These are phyloP conservation scores for Rhizopogon vesiculosus DNA, from an alignment of 768 basidiomycete genomes.

Conservation along the genomic window DNA sequence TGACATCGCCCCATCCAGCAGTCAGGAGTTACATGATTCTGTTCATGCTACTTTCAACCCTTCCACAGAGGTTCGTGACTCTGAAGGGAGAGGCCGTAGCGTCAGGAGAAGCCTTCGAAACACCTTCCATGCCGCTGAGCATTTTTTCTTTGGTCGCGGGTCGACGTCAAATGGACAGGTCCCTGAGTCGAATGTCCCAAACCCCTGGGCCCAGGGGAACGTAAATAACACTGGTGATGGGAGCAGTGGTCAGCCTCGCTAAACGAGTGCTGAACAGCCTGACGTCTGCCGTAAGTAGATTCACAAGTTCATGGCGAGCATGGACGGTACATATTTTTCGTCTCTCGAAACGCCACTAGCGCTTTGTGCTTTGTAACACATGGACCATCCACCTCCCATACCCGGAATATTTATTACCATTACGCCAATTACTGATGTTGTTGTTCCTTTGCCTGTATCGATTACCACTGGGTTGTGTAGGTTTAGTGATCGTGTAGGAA, in stretches of 20 bases:
- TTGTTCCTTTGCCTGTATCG: constrained; percentile 1
- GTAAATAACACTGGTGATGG: constrained; percentile 19
- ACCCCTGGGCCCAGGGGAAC: constrained; percentile 2
- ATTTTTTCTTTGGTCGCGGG: constrained; percentile 61
- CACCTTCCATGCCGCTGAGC: constrained; percentile 66
- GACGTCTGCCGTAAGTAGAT: background rate
- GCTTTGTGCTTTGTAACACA: no score
- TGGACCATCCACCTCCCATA: background rate
- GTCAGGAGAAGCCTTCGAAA: constrained; percentile 64
- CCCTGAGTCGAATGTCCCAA: background rate
- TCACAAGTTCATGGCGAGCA: background rate
- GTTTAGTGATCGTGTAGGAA: background rate
- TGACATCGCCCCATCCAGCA: constrained; percentile 27
- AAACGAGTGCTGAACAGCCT: constrained; percentile 6
- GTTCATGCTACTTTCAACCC: constrained; percentile 28
- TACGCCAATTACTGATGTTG: background rate
- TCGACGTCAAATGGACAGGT: constrained; percentile 19
- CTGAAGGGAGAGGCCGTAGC: constrained; percentile 50
- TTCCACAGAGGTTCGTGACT: constrained; percentile 24
- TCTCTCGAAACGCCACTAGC: background rate
- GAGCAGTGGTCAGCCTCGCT: constrained; percentile 17
- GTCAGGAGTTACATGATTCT: constrained; percentile 39
- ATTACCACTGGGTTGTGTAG: background rate
- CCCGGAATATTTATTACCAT: constrained; percentile 2
- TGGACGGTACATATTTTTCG: background rate